Evolutionary conservation across 2,329 filamentous ascomycete genomes (phyloP), one percentile per base, ranked within the genome.

Genomic region (Pseudovirgaria hyperparasitica): DNA sequence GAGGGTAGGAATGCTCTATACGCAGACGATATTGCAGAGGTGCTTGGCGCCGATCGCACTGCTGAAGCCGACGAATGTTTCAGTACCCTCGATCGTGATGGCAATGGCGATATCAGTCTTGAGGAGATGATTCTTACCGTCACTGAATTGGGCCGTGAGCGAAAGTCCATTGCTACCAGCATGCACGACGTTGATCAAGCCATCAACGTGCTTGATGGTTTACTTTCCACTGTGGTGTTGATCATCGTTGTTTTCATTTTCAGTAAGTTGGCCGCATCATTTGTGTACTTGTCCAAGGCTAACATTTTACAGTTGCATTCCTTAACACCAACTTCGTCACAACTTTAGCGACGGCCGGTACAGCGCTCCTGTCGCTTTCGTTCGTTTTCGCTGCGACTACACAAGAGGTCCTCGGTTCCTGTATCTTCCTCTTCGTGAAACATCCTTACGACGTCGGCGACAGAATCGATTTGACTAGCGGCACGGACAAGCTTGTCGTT

Each of bases 171-270:
- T 41, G 72, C 74, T 20, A 82, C 80, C 52, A 92, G 85, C 56
- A 92, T 96, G 84, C 85, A 92, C 59, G 90, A 98, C 54, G 90
- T 98, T 39, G 82, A 90, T 42, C 84, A 94, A 55, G 90, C 90
- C 19, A 82, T 96, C 48, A 72, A 76, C 38, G 87, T 92, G 7
- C 74, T 98, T 21, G 87, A 98, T 57, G 77, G 78, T 37, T 72
- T 98, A 27, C 66, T 96, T 12, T 69, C 82, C 34, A 76, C 80
- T 29, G 71, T 94, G 22, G 82, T 92, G 19, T 65, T 85, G 27
- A 63, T 96, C 28, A 69, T 92, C 32, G 70, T 79, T 41, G 59
- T 94, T 46, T 80, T 93, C 48, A 76, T 92, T 42, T 92, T 92
- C 57, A 60, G 73, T 73, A 64, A 59, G 68, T 63, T 26, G 14